Evolutionary conservation across 768 basidiomycete species (phyloP).

Genomic region (Mycena albidolilacea): DNA sequence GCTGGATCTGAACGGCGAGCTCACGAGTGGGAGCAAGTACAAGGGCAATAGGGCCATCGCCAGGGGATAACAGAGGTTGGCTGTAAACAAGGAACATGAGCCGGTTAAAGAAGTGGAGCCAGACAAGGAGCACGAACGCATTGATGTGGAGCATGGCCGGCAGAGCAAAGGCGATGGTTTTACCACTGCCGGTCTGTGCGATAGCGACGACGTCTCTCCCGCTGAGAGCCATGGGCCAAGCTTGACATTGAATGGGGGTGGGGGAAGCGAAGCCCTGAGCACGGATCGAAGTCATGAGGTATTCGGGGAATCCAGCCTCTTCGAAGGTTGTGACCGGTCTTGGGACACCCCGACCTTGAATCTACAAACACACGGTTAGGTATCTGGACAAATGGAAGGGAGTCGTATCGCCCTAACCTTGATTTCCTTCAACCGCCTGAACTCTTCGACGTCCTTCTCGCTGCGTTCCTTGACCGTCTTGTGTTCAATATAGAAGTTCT

Average conservation of each 20-base stretch:
- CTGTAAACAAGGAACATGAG: conserved; percentile 54
- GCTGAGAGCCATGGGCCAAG: conserved; percentile 98
- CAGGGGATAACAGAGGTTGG: conserved; percentile 92
- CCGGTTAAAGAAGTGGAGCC: conserved; percentile 9
- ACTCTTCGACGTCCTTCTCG: conserved; percentile 92
- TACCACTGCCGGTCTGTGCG: conserved; percentile 98
- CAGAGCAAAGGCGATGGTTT: conserved; percentile 98
- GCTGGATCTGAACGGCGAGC: conserved; percentile 98
- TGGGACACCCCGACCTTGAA: conserved; percentile 91
- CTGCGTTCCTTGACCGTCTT: conserved; percentile 82
- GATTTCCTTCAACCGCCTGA: conserved; percentile 88
- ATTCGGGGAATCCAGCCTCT: conserved; percentile 96
- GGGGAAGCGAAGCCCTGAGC: conserved; percentile 94
- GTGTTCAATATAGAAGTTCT: conserved; percentile 97
- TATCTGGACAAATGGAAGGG: neutral
- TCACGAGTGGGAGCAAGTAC: conserved; percentile 98
- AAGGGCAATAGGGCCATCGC: conserved; percentile 97
- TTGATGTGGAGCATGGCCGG: conserved; percentile 99
- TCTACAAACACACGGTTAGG: conserved; percentile 57
- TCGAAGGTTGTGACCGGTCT: conserved; percentile 94
- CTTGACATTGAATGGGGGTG: conserved; percentile 98
- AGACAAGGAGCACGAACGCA: conserved; percentile 72
- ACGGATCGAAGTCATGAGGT: conserved; percentile 93
- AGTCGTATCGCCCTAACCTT: conserved; percentile 63
- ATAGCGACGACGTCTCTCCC: conserved; percentile 97